These are phyloP conservation scores for Hypholoma fasciculare DNA, from an alignment of 768 basidiomycete species.

Conservation along the genomic window DNA sequence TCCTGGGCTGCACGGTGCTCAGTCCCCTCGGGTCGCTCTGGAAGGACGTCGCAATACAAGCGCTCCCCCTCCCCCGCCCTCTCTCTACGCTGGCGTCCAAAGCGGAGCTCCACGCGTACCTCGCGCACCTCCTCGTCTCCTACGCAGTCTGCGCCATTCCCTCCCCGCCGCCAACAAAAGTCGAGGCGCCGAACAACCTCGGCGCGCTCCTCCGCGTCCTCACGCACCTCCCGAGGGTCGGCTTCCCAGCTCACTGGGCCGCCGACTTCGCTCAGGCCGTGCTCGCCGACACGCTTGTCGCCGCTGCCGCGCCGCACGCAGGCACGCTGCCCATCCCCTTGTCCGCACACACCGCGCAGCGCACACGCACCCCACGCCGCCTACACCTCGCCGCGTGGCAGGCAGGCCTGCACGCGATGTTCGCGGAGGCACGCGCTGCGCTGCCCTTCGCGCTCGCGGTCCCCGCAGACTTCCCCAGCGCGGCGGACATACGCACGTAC, in stretches of 20 bases:
- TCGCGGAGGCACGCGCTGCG: background rate
- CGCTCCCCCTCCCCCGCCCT: background rate
- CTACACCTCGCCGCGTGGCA: constrained; percentile 7
- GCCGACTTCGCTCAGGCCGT: constrained; percentile 14
- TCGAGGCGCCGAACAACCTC: constrained; percentile 13
- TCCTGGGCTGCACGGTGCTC: constrained; percentile 9
- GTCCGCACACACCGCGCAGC: background rate
- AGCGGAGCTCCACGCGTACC: constrained; percentile 8
- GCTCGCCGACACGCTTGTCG: constrained; percentile 5
- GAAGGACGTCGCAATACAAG: background rate
- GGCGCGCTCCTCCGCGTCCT: constrained; percentile 11
- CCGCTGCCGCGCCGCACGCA: constrained; percentile 5
- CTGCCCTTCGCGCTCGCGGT: constrained; percentile 4
- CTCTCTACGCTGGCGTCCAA: constrained; percentile 5
- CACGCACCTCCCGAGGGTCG: constrained; percentile 7
- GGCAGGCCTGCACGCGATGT: constrained; percentile 5
- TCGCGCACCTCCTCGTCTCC: constrained; percentile 9
- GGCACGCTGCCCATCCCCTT: constrained; percentile 5
- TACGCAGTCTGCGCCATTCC: background rate
- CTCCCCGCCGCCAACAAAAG: background rate
- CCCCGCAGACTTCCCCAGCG: constrained; percentile 2
- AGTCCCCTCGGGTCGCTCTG: background rate
- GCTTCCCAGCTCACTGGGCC: constrained; percentile 18
- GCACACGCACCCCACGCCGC: background rate
- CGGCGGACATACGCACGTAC: constrained; percentile 3